Conservation (phyloP, 176 grass and related monocot species). For the Avena atlantica region DNA sequence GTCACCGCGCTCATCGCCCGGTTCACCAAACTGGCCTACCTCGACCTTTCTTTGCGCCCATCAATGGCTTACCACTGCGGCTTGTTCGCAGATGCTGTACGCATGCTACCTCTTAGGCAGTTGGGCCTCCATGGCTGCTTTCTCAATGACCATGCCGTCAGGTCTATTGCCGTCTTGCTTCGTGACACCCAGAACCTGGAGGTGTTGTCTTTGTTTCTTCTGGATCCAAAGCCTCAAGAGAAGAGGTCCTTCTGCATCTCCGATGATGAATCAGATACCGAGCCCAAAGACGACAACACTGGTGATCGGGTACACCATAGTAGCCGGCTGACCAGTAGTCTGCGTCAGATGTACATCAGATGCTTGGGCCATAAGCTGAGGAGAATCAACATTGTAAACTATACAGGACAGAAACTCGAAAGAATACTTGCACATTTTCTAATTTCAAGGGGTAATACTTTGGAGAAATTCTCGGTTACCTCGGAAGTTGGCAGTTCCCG, state of each 20-base stretch:
- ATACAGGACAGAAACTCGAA: neutral
- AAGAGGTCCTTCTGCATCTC: neutral
- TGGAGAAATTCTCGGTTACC: constrained; percentile 22
- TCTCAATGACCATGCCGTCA: neutral
- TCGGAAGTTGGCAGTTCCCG: neutral
- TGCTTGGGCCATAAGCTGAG: constrained; percentile 14
- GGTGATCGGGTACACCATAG: neutral
- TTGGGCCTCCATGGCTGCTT: constrained; percentile 41
- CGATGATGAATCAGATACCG: neutral
- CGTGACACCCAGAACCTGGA: neutral
- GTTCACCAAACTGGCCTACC: neutral
- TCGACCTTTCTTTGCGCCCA: neutral
- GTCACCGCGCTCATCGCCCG: neutral
- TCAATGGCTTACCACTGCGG: neutral
- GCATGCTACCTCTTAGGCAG: neutral
- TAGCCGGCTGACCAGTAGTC: neutral
- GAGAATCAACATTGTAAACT: neutral
- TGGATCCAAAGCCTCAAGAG: neutral
- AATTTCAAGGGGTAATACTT: neutral
- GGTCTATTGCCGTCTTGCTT: neutral
- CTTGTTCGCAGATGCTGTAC: neutral
- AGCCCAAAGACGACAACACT: neutral
- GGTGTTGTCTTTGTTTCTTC: neutral
- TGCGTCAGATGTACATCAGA: neutral
- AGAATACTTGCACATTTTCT: constrained; percentile 18